These are phyloP conservation scores for Fusarium proliferatum DNA, from an alignment of 2,329 filamentous ascomycete species.

Conservation along the genomic window DNA sequence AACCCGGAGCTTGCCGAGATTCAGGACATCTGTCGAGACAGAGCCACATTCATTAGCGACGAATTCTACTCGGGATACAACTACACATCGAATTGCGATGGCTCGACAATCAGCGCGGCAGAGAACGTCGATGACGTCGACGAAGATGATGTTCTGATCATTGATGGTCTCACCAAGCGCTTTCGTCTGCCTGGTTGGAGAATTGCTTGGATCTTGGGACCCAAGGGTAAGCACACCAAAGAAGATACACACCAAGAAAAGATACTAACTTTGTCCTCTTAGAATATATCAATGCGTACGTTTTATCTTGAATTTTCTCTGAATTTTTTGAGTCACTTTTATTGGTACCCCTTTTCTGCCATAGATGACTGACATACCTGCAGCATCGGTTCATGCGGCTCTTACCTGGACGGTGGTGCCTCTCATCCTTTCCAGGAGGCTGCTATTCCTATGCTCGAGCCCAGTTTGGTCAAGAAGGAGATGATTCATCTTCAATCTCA, in stretches of 20 bases:
- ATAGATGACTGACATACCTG: background rate
- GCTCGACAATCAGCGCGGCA: constrained; percentile 74
- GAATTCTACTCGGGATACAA: constrained; percentile 98
- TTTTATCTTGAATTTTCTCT: background rate
- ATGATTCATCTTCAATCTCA: constrained; percentile 91
- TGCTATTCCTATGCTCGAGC: constrained; percentile 92
- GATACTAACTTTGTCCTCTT: background rate
- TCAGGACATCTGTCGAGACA: constrained; percentile 90
- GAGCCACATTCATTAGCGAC: constrained; percentile 92
- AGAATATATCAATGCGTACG: background rate
- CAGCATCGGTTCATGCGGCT: constrained; percentile 85
- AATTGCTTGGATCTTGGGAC: constrained; percentile 94
- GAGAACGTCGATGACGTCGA: constrained; percentile 87
- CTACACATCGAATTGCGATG: constrained; percentile 89
- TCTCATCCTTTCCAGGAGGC: constrained; percentile 97
- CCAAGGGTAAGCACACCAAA: constrained; percentile 67
- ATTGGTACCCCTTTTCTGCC: background rate
- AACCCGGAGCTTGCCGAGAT: constrained; percentile 90
- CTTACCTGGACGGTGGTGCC: constrained; percentile 93
- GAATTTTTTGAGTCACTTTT: background rate
- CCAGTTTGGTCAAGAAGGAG: constrained; percentile 79
- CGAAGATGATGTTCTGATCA: constrained; percentile 90
- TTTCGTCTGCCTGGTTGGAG: constrained; percentile 97
- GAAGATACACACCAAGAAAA: background rate
- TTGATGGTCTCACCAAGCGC: constrained; percentile 95